Conservation (phyloP, 73 alveolate genomes). For the Paramecium tetraurelia region DNA sequence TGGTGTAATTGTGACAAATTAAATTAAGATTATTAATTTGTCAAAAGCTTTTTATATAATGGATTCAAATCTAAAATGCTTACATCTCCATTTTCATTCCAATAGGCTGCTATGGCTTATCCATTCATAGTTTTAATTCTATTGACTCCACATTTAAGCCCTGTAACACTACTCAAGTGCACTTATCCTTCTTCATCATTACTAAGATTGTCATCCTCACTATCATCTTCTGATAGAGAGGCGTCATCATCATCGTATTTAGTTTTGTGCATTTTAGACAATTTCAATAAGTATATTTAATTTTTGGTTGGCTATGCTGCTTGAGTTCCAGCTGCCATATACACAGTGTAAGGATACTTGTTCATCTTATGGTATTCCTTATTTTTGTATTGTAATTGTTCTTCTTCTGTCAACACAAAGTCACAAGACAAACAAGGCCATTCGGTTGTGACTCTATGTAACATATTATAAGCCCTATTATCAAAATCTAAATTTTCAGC, state of each 20-base stretch:
- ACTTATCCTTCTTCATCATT: conserved; percentile 81
- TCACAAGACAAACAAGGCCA: conserved; percentile 73
- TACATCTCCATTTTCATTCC: conserved; percentile 78
- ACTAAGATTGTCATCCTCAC: conserved; percentile 49
- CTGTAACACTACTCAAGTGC: conserved; percentile 71
- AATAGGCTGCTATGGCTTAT: conserved; percentile 74
- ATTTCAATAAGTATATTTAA: conserved; percentile 77
- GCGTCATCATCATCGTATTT: conserved; percentile 82
- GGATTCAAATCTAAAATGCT: conserved; percentile 75
- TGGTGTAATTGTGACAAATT: conserved; percentile 29
- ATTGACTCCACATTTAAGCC: conserved; percentile 69
- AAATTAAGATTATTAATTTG: not conserved
- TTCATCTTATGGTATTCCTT: conserved; percentile 57
- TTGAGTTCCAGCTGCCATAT: conserved; percentile 79
- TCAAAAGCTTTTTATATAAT: conserved; percentile 59
- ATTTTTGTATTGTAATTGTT: not conserved
- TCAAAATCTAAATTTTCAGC: conserved; percentile 80
- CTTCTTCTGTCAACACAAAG: conserved; percentile 27
- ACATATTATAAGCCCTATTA: conserved; percentile 84
- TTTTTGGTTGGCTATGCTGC: conserved; percentile 74
- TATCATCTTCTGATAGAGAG: conserved; percentile 22
- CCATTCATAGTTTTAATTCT: conserved; percentile 82
- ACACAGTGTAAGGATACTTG: conserved; percentile 78
- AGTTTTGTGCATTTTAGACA: conserved; percentile 78
- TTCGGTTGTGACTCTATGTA: conserved; percentile 85